These are phyloP conservation scores for Amylocystis lapponica DNA, from an alignment of 768 basidiomycete species.

Conservation along the genomic window DNA sequence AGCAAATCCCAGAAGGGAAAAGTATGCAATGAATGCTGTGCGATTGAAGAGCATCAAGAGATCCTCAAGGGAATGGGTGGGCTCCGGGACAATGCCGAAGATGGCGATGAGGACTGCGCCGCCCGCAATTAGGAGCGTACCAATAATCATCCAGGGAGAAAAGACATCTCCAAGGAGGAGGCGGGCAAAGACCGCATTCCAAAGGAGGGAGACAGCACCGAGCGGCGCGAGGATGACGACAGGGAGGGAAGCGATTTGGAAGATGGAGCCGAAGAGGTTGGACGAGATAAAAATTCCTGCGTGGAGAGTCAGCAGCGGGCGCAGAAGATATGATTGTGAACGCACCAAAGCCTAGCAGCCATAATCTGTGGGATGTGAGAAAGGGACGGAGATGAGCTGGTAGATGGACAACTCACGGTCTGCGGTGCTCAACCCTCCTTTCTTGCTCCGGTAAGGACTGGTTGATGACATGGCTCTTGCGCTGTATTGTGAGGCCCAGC, in stretches of 20 bases:
- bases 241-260: slow-evolving; percentile 90
- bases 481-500: slow-evolving; percentile 85
- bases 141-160: slow-evolving; percentile 79
- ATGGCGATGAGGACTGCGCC: slow-evolving; percentile 87
- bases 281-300: slow-evolving; percentile 76
- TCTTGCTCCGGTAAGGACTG: slow-evolving; percentile 59
- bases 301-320: slow-evolving; percentile 5
- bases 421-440: slow-evolving; percentile 64
- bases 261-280: slow-evolving; percentile 81
- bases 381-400: slow-evolving; percentile 5
- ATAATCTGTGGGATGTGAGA: slow-evolving; percentile 46
- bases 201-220: slow-evolving; percentile 87
- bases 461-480: slow-evolving; percentile 88
- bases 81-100: slow-evolving; percentile 89
- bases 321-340: slow-evolving; percentile 5
- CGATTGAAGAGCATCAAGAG: slow-evolving; percentile 71
- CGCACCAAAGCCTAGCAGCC: slow-evolving; percentile 77
- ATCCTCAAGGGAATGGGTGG: slow-evolving; percentile 81
- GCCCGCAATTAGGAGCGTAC: slow-evolving; percentile 80
- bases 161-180: slow-evolving; percentile 82
- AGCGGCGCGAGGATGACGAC: slow-evolving; percentile 93
- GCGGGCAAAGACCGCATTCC: slow-evolving; percentile 90
- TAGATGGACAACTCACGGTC: slow-evolving; percentile 56
- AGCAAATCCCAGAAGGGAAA: slow-evolving; percentile 59
- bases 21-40: slow-evolving; percentile 75